phyloP scores from a whole-genome alignment of 768 basidiomycete genomes.

The Pulveroboletus ravenelii region DNA sequence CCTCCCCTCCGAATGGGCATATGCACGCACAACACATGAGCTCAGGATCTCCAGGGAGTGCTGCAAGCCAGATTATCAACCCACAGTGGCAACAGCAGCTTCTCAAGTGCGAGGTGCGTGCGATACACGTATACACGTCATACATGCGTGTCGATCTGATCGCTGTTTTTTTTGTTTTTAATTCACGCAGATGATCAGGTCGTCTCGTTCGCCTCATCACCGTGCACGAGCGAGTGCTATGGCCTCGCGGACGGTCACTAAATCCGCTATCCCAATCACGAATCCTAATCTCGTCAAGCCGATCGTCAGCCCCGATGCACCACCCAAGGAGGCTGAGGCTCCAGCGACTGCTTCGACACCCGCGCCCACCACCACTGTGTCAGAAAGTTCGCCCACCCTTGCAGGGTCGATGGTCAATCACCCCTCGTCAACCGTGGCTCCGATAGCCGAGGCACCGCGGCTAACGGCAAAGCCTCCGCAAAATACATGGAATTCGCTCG shows the following conservation, averaged over 20 bases:
- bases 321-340: slow-evolving; percentile 27
- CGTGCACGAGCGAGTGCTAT: slow-evolving; percentile 94
- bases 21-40: slow-evolving; percentile 54
- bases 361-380: slow-evolving; percentile 24
- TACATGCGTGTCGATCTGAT: slow-evolving; percentile 18
- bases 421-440: slow-evolving; percentile 73
- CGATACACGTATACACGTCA: too few species aligned
- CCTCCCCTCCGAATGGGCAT: slow-evolving; percentile 72
- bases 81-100: slow-evolving; percentile 93
- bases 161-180: slow-evolving; percentile 2
- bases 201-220: slow-evolving; percentile 85
- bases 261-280: slow-evolving; percentile 86
- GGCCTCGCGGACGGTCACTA: slow-evolving; percentile 81
- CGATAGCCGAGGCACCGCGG: slow-evolving; percentile 62
- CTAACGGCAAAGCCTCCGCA: slow-evolving; percentile 64
- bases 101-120: slow-evolving; percentile 84
- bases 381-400: slow-evolving; percentile 35
- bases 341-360: slow-evolving; percentile 29
- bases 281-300: slow-evolving; percentile 76
- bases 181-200: slow-evolving; percentile 66
- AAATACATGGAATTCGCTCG: slow-evolving; percentile 85
- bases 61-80: slow-evolving; percentile 59
- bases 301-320: slow-evolving; percentile 22
- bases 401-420: slow-evolving; percentile 44
- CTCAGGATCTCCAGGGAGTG: slow-evolving; percentile 54